Evolutionary conservation across 2,329 filamentous ascomycete species (phyloP).

Genomic region (Coniochaeta sp.): DNA sequence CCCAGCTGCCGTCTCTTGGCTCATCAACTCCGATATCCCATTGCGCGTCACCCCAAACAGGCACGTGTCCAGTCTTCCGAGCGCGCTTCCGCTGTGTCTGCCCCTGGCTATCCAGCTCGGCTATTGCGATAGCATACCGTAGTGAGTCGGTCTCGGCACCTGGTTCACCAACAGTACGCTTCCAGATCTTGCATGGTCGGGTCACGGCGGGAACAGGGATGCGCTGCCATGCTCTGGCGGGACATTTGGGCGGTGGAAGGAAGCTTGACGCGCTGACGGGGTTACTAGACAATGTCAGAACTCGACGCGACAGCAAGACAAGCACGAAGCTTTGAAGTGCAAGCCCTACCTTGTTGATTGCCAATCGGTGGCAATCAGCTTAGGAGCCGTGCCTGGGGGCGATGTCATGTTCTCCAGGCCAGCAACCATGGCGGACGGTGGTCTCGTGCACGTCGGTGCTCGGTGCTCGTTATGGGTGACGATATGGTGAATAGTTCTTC

Average conservation of each 20-base stretch:
- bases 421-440: neutral
- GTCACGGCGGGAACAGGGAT: slow-evolving; percentile 15
- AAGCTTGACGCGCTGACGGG: slow-evolving; percentile 15
- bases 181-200: slow-evolving; percentile 19
- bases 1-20: slow-evolving; percentile 7
- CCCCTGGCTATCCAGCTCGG: slow-evolving; percentile 26
- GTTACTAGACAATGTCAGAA: neutral
- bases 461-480: neutral
- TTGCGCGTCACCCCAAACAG: slow-evolving; percentile 20
- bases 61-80: slow-evolving; percentile 19
- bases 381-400: neutral
- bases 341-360: neutral
- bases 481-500: neutral
- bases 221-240: slow-evolving; percentile 22
- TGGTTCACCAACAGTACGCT: slow-evolving; percentile 10
- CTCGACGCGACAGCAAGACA: slow-evolving; percentile 5
- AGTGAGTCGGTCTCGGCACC: neutral
- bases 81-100: slow-evolving; percentile 24
- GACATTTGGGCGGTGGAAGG: slow-evolving; percentile 10
- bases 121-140: slow-evolving; percentile 10
- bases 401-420: neutral
- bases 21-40: slow-evolving; percentile 17
- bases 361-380: neutral
- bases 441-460: neutral
- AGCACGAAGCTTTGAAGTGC: neutral